Percentiles rank a stretch among this genome's conserved stretches.
Conservation (phyloP, 805 yeast species). For the Monosporozyma aquatica region DNA sequence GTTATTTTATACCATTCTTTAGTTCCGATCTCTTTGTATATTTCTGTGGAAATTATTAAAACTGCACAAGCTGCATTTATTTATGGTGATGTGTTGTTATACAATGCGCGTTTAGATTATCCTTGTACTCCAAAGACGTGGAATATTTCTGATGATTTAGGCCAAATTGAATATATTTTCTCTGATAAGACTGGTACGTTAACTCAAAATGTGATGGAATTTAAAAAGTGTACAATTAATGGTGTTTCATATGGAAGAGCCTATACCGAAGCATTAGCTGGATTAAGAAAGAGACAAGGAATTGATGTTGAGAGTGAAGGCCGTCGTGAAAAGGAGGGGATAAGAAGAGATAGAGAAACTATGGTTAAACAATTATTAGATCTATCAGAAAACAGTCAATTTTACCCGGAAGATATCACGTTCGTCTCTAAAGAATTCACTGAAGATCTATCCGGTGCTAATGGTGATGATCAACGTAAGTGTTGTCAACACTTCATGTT, state of each 20-base stretch:
- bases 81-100: conserved; percentile 64
- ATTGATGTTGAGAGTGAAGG: conserved; percentile 60
- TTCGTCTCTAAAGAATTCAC: conserved; percentile 62
- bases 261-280: conserved; percentile 76
- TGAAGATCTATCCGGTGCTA: conserved; percentile 46
- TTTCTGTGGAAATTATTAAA: conserved; percentile 73
- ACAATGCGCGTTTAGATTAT: conserved; percentile 58
- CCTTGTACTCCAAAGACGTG: conserved; percentile 81
- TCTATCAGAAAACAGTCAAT: conserved; percentile 32
- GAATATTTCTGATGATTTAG: conserved; percentile 79
- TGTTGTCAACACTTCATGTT: conserved; percentile 69
- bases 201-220: conserved; percentile 81
- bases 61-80: conserved; percentile 77
- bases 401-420: conserved; percentile 53
- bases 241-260: conserved; percentile 71
- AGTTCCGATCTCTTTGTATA: conserved; percentile 76
- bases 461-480: conserved; percentile 39
- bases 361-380: conserved; percentile 44
- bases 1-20: conserved; percentile 67
- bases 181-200: conserved; percentile 81
- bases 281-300: conserved; percentile 70
- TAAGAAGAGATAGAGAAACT: conserved; percentile 46
- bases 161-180: conserved; percentile 77
- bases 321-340: conserved; percentile 41
- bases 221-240: conserved; percentile 68